Conservation (phyloP, 1,284 basidiomycete genomes). For the Singerocomus inundabilis region DNA sequence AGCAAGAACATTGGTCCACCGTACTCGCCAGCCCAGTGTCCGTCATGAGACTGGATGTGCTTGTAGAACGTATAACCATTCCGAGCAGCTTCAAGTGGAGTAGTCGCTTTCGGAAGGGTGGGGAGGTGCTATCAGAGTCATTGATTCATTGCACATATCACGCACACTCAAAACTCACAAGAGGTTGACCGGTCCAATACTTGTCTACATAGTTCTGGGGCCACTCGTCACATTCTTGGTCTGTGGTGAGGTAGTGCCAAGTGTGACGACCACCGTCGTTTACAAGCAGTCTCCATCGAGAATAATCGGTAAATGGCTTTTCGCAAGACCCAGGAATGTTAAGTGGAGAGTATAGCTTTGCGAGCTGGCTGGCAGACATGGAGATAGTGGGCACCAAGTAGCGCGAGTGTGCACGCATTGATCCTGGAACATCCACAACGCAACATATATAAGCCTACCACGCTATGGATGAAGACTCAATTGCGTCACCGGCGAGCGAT, state of each 20-base stretch:
- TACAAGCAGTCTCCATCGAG: too few species aligned
- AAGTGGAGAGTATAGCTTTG: slow-evolving; percentile 46
- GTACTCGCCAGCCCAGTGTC: slow-evolving; percentile 93
- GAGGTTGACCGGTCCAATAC: slow-evolving; percentile 82
- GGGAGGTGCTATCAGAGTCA: slow-evolving; percentile 54
- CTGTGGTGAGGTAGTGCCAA: slow-evolving; percentile 72
- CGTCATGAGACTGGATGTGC: slow-evolving; percentile 86
- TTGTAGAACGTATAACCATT: too few species aligned
- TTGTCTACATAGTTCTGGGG: slow-evolving; percentile 80
- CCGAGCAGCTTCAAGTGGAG: slow-evolving; percentile 73
- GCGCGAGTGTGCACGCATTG: too few species aligned
- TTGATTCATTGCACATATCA: slow-evolving; percentile 1
- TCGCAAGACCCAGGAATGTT: slow-evolving; percentile 48
- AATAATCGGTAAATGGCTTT: too few species aligned
- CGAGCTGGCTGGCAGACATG: slow-evolving; percentile 21
- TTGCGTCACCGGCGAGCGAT: too few species aligned
- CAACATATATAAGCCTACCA: too few species aligned
- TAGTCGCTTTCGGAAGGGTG: slow-evolving; percentile 57
- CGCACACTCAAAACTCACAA: slow-evolving; percentile 47
- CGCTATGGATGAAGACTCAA: too few species aligned
- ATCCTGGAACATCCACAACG: too few species aligned
- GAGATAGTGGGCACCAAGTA: too few species aligned
- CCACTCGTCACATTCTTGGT: slow-evolving; percentile 62
- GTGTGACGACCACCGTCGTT: too few species aligned
- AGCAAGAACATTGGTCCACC: slow-evolving; percentile 93